Base-by-base conservation (phyloP, 1,284 basidiomycete species). In the Fistulinella cinereoalba region DNA sequence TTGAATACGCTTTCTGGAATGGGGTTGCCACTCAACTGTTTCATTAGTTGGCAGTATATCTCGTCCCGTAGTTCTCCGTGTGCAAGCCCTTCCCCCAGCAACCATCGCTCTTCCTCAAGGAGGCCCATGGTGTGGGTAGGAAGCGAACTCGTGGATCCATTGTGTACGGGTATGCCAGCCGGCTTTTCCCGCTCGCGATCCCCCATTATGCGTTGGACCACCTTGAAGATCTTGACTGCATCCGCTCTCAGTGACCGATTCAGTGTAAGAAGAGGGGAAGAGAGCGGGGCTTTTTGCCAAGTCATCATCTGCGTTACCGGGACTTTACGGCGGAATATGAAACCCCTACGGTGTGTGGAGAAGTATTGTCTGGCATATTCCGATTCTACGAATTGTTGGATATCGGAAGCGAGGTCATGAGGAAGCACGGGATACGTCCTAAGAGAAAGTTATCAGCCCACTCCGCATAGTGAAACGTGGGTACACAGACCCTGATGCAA, bases 161-260 rank as follows among this genome's bases (percentile, higher is more conserved):
- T 83, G 49, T 75, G 70, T 27, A 71, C 48, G 4, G 75, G 72
- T 45, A 77, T 70, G 23, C 73, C 72, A 7, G 74, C 66, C n/a
- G 72, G 61, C 50, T 73, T 76, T 50, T 87, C 85, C 9, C 79
- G 79, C 53, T 92, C 88, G 3, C 92, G 77, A 60, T 96, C 93
- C 29, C 92, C 92, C 91, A 95, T 96, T 46, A 94, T 82, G 46
- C 85, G 83, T 63, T 95, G 92, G 38, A 95, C 81, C 28, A 92
- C 82, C 61, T 88, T 92, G 77, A 96, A 97, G 4, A 85, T 77
- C 56, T 81, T 85, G 44, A 93, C 76, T 0, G 90, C 89, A 54
- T 94, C 87, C 61, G 79, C 81, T 54, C 83, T 80, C 18, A 90
- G 70, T 0, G 72, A 59, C 18, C 84, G 80, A 44, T 82, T 80